Percentiles rank a stretch among this genome's conserved stretches.
phyloP scores from a whole-genome alignment of 116 monocot genomes.

The Zostera marina region DNA sequence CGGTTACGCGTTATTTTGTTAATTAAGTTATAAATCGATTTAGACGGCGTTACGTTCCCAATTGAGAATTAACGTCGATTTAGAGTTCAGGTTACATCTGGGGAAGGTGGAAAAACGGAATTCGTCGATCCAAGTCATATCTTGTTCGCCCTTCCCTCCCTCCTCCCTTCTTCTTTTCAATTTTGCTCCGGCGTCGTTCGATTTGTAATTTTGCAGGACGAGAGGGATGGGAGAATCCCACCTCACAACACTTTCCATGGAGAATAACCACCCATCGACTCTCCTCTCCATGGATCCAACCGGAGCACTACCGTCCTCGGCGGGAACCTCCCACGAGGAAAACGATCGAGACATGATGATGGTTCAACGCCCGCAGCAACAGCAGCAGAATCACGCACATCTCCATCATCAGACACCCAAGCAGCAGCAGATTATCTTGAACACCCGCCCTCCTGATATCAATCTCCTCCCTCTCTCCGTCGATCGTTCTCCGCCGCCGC shows the following conservation, averaged over 20 bases:
- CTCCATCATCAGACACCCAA: too few species aligned
- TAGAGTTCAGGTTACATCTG: too few species aligned
- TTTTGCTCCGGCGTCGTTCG: too few species aligned
- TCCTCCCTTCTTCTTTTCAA: too few species aligned
- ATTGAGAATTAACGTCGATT: too few species aligned
- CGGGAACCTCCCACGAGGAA: constrained; percentile 11
- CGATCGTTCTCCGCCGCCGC: constrained; percentile 26
- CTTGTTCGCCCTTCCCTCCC: too few species aligned
- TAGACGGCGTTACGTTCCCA: too few species aligned
- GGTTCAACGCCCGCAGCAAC: constrained; percentile 4
- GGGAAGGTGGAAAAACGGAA: too few species aligned
- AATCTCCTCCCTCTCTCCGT: constrained; percentile 63
- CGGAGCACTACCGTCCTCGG: constrained; percentile 4
- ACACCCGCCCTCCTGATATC: constrained; percentile 50
- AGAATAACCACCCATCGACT: constrained; percentile 49
- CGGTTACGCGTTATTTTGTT: too few species aligned
- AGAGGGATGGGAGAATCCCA: constrained; percentile 50
- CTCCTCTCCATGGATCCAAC: constrained; percentile 56
- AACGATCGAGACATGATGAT: constrained; percentile 21
- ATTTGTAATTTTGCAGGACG: not conserved
- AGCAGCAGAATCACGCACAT: constrained; percentile 1
- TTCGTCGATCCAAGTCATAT: too few species aligned
- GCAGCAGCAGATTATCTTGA: constrained; percentile 9
- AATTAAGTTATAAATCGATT: too few species aligned
- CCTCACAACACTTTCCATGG: constrained; percentile 53